A percentile compares a stretch with the other conserved stretches of the same genome.
These are phyloP conservation scores for Populus tomentosa DNA, from an alignment of 441 rosid species.

Conservation along the genomic window DNA sequence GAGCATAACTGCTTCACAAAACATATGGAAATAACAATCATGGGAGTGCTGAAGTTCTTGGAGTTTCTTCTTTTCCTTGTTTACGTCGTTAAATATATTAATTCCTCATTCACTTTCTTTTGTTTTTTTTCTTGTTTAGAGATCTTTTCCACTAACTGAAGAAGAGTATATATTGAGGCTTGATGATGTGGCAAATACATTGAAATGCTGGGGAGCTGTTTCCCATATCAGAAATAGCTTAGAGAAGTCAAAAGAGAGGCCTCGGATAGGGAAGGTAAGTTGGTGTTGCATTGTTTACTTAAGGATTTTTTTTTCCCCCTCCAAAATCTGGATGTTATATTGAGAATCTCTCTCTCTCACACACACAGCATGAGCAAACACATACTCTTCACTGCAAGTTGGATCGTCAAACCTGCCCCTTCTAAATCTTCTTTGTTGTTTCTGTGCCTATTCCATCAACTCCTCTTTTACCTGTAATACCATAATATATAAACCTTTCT, in stretches of 20 bases:
- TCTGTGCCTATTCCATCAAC: background rate
- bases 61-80: background rate
- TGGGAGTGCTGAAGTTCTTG: background rate
- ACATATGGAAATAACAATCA: background rate
- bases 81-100: background rate
- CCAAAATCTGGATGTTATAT: too few species aligned
- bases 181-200: constrained; percentile 83
- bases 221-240: constrained; percentile 85
- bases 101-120: background rate
- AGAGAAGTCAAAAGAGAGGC: constrained; percentile 79
- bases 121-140: constrained; percentile 33
- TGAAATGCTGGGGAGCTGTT: constrained; percentile 96
- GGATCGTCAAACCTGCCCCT: background rate
- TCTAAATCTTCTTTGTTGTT: background rate
- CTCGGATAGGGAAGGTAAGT: constrained; percentile 85
- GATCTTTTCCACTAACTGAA: constrained; percentile 89
- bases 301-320: background rate
- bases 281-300: background rate
- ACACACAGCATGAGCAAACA: background rate
- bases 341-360: background rate
- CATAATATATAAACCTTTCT: background rate
- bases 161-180: constrained; percentile 92
- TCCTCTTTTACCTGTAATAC: background rate
- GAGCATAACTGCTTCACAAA: background rate
- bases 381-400: background rate